A percentile compares a stretch with the other conserved stretches of the same genome.
These are phyloP conservation scores for Clavulina sp. DNA, from an alignment of 768 basidiomycete genomes.

Conservation along the genomic window DNA sequence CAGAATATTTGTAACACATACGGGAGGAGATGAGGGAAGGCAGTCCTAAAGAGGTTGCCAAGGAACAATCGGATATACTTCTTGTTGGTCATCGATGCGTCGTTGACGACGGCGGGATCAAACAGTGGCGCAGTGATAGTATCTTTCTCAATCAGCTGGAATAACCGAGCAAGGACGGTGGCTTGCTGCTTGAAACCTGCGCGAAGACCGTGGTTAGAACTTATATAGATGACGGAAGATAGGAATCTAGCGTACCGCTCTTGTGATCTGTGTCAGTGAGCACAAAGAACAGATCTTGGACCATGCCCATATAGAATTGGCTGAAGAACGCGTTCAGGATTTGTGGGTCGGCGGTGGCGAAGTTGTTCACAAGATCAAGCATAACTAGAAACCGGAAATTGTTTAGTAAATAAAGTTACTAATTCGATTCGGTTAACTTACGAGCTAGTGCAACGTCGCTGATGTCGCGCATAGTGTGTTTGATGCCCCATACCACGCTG, in stretches of 20 bases:
- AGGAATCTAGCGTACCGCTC: conserved; percentile 35
- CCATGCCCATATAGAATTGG: conserved; percentile 80
- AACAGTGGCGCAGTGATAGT: conserved; percentile 68
- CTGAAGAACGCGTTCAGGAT: conserved; percentile 91
- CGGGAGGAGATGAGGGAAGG: conserved; percentile 87
- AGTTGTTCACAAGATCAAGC: conserved; percentile 89
- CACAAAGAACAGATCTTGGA: conserved; percentile 94
- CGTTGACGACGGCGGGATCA: conserved; percentile 51
- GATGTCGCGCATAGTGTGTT: conserved; percentile 98
- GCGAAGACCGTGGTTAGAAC: neutral
- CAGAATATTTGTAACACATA: conserved; percentile 23
- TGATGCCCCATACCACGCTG: conserved; percentile 98
- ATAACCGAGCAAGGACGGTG: conserved; percentile 78
- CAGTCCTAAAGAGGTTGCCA: conserved; percentile 65
- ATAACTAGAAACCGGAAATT: conserved; percentile 51
- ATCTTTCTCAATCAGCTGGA: conserved; percentile 76
- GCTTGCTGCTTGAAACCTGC: conserved; percentile 83
- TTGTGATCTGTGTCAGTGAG: conserved; percentile 97
- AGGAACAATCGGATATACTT: conserved; percentile 73
- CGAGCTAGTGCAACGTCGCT: conserved; percentile 52
- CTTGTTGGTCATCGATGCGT: conserved; percentile 54
- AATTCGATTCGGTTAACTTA: no score
- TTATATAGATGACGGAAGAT: neutral
- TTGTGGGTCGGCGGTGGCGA: conserved; percentile 55
- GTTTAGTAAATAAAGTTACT: no score